Evolutionary conservation across 2,329 filamentous ascomycete species (phyloP).

Genomic region (Thermoascus crustaceus): DNA sequence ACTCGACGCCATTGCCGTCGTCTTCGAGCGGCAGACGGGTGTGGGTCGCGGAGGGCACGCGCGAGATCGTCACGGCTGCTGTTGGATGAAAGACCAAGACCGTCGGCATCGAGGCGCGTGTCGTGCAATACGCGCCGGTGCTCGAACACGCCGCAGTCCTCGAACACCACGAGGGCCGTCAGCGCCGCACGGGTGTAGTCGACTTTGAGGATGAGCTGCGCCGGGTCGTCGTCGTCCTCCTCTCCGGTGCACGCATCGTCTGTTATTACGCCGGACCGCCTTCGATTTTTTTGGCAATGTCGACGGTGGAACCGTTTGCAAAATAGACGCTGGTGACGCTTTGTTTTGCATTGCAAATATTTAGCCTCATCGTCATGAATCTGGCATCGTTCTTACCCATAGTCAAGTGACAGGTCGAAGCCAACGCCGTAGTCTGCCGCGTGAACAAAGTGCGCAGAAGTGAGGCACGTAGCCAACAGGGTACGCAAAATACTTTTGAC

Average conservation of each 20-base stretch:
- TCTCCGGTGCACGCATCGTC: neutral
- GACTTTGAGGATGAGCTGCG: conserved; percentile 5
- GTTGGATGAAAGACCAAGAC: neutral
- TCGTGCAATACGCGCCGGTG: conserved; percentile 5
- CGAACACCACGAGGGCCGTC: conserved; percentile 1
- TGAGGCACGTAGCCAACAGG: too few relatives aligned
- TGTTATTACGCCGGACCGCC: conserved; percentile 1
- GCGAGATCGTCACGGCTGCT: conserved; percentile 1
- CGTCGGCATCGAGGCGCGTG: conserved; percentile 3
- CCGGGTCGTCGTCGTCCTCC: too few relatives aligned
- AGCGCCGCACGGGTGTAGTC: conserved; percentile 5
- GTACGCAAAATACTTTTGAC: too few relatives aligned
- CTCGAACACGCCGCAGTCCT: conserved; percentile 5
- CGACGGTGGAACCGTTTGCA: conserved; percentile 2
- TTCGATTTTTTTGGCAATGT: conserved; percentile 3
- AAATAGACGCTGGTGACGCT: conserved; percentile 2
- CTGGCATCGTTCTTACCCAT: neutral
- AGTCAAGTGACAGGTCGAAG: conserved; percentile 1
- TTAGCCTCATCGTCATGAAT: conserved; percentile 2
- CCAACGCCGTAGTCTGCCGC: conserved; percentile 2
- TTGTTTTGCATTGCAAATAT: neutral
- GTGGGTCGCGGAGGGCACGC: conserved; percentile 1
- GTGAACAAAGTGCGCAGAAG: too few relatives aligned
- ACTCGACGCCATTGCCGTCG: conserved; percentile 3
- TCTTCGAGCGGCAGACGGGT: conserved; percentile 4